Base-by-base conservation (phyloP, 768 basidiomycete species). In the Amanita pseudoporphyria region DNA sequence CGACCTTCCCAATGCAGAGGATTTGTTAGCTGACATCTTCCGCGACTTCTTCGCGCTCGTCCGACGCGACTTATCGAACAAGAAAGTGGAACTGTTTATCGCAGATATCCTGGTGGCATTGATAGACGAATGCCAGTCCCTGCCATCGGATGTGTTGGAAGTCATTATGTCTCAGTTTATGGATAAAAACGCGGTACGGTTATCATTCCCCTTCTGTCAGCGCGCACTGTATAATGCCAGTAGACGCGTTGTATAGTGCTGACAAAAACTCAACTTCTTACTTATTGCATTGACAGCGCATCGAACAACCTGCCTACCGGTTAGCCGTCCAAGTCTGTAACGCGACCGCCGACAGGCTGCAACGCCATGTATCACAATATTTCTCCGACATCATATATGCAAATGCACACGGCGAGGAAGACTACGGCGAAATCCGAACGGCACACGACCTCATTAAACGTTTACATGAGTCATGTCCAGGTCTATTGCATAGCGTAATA, bases 71-170 rank as follows among this genome's bases (percentile, higher is more conserved):
- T 65, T 77, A 21, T 43, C 40, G 5, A 63, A 78, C 13, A 90
- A 86, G 68, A 93, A 94, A 64, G 81, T 92, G 26, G 86, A 92
- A 56, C 67, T 86, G 10, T 87, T 82, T 55, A 79, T 95, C 67
- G 77, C 79, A n/a, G 94, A 97, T 60, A 92, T 98, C 52, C 76
- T 98, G 45, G 76, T 86, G 36, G 86, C 90, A 1, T 68, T 98
- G 44, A 79, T 98, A 53, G 95, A 98, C 58, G 96, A 98, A 63
- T 79, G 78, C 44, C 75, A 77, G 52, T 69, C 80, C 3, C 62
- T 98, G n/a, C 89, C 92, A 0, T 69, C 68, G 9, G 84, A 87
- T 22, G 84, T 92, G 5, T 65, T 95, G 62, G 88, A 95, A 47
- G 72, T 75, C 18, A 69, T 98, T 16, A 78, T 97, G 72, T 73